phyloP scores from a whole-genome alignment of 352 stramenopile species.

The Globisporangium ultimum region DNA sequence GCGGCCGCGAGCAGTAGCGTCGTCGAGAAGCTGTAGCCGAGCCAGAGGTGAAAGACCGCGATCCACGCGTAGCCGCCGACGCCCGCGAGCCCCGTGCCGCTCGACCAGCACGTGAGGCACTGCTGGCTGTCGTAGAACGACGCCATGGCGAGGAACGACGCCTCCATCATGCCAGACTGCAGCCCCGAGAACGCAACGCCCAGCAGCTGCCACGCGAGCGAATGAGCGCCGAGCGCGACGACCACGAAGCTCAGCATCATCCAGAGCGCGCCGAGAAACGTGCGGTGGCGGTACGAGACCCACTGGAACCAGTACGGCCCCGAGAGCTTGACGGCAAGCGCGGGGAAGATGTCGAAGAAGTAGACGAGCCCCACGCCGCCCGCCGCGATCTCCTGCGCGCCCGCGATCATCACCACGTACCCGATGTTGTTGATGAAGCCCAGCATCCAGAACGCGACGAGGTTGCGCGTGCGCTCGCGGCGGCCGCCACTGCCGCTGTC shows the following conservation, averaged over 20 bases:
- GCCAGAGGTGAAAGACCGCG: slow-evolving; percentile 62
- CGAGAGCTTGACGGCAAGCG: slow-evolving; percentile 85
- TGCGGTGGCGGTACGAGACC: slow-evolving; percentile 85
- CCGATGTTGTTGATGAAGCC: slow-evolving; percentile 93
- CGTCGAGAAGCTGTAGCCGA: slow-evolving; percentile 62
- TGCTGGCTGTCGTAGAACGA: slow-evolving; percentile 74
- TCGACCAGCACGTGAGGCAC: slow-evolving; percentile 91
- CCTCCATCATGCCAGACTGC: slow-evolving; percentile 88
- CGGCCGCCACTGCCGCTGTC: not conserved
- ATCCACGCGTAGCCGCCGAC: slow-evolving; percentile 90
- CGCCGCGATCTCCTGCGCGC: slow-evolving; percentile 89
- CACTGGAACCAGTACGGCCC: slow-evolving; percentile 94
- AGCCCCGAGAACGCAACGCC: slow-evolving; percentile 86
- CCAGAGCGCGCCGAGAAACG: slow-evolving; percentile 58
- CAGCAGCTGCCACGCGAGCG: slow-evolving; percentile 75
- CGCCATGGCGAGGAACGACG: slow-evolving; percentile 85
- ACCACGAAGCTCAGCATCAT: slow-evolving; percentile 85
- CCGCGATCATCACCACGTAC: slow-evolving; percentile 95
- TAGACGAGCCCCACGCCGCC: slow-evolving; percentile 91
- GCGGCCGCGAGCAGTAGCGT: slow-evolving; percentile 48
- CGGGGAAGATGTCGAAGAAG: slow-evolving; percentile 90
- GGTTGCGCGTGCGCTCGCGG: slow-evolving; percentile 50
- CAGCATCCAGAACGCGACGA: slow-evolving; percentile 89
- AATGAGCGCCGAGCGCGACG: slow-evolving; percentile 54
- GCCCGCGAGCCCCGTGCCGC: slow-evolving; percentile 90